Evolutionary conservation across 148 eudicot species (phyloP), one percentile per base, ranked within the genome.

Genomic region (Euryodendron excelsum): DNA sequence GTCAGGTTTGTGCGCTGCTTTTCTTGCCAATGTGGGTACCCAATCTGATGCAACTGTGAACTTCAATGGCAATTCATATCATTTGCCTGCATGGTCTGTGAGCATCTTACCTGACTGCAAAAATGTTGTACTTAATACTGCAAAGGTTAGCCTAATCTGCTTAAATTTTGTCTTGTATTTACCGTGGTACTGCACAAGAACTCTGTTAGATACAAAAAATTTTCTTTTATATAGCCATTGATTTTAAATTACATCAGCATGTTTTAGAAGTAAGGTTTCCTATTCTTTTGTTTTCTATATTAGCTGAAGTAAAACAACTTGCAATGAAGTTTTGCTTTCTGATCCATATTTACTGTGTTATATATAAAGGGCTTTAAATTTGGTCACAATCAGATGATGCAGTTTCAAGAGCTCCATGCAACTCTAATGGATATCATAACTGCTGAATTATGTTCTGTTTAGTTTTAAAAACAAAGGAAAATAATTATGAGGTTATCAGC

Each of bases 71-170:
- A 90, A 89, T 59, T 89, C 93, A 33, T 96, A 96, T 65, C 80
- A 80, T 68, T 74, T 96, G 80, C 99, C 99, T 61, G 93, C 97
- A 59, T 96, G 99, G 99, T 96, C 99, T 63, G 99, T 96, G 74
- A 96, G 97, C 95, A 93, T 96, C 83, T 90, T 96, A 84, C 99
- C 99, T 58, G 99, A 96, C 89, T 96, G 99, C 91, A 93, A 91
- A 88, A 89, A 83, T 82, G 99, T 89, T 15, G 97, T 73, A 60
- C 86, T 91, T 53, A 93, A 96, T 77, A 89, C 98, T 77, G 99
- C 99, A 78, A 89, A 91, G 97, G 99, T 96, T 81, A 30, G 90
- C 69, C 58, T 78, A 53, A n/a, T 55, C 47, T 58, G n/a, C 74
- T 47, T 59, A 21, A 25, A 55, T 25, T 41, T 25, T 58, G 11